Evolutionary conservation across 1,284 basidiomycete species (phyloP).

Genomic region (Heterobasidion annosum): DNA sequence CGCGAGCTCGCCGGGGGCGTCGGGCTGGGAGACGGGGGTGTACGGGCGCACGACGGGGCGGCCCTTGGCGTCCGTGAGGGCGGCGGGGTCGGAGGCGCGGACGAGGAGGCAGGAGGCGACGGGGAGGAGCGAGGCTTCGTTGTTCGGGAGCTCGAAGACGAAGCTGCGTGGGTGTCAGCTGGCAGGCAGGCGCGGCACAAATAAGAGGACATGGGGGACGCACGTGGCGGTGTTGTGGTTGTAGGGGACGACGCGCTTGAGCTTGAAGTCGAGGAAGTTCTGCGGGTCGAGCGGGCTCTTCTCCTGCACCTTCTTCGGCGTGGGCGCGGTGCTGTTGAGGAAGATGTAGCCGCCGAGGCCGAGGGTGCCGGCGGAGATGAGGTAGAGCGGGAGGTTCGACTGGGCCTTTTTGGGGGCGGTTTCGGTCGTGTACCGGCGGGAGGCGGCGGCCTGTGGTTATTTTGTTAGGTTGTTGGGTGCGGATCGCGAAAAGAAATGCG

Average conservation of each 20-base stretch:
- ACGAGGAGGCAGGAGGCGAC: conserved; percentile 67
- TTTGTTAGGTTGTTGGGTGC: neutral
- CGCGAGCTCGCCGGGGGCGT: conserved; percentile 66
- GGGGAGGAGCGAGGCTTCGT: conserved; percentile 71
- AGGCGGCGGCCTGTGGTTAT: conserved; percentile 13
- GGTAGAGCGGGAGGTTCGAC: conserved; percentile 39
- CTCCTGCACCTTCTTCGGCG: conserved; percentile 26
- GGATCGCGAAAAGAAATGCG: conserved; percentile 5
- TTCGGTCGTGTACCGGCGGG: conserved; percentile 38
- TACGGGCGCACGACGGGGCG: conserved; percentile 88
- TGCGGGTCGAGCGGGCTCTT: conserved; percentile 68
- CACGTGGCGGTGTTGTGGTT: conserved; percentile 85
- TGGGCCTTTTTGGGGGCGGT: conserved; percentile 29
- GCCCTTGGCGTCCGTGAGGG: conserved; percentile 70
- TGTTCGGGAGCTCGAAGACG: conserved; percentile 80
- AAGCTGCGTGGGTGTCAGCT: conserved; percentile 37
- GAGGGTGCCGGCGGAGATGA: conserved; percentile 39
- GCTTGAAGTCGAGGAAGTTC: conserved; percentile 71
- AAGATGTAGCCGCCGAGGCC: conserved; percentile 47
- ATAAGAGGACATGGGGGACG: conserved; percentile 11
- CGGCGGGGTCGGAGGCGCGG: conserved; percentile 44
- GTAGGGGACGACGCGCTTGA: conserved; percentile 82
- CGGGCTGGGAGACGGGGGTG: conserved; percentile 73
- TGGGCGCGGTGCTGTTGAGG: conserved; percentile 21
- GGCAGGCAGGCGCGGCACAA: too few species aligned